Evolutionary conservation across 176 grass and related monocot species (phyloP).

Genomic region (Triticum urartu): DNA sequence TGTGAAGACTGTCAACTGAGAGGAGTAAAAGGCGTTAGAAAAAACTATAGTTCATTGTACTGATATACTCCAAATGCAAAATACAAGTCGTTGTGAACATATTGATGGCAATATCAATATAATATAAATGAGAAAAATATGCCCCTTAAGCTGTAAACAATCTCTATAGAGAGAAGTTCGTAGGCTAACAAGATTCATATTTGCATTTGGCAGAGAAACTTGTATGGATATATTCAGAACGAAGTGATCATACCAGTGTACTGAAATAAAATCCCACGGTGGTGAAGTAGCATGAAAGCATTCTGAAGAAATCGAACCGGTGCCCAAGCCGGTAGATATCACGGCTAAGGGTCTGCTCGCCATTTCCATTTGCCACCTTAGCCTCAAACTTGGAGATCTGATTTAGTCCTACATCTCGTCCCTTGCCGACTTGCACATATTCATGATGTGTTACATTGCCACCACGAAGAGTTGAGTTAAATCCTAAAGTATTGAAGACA

Average conservation of each 20-base stretch:
- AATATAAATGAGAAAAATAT: background rate
- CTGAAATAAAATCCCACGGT: constrained; percentile 92
- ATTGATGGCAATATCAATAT: constrained; percentile 1
- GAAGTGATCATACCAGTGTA: constrained; percentile 65
- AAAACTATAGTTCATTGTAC: constrained; percentile 15
- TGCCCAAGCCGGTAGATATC: constrained; percentile 93
- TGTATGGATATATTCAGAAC: background rate
- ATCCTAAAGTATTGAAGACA: constrained; percentile 48
- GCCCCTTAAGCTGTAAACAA: background rate
- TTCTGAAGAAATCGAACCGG: constrained; percentile 95
- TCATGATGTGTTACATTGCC: constrained; percentile 95
- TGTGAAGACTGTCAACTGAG: constrained; percentile 81
- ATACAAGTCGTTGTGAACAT: constrained; percentile 3
- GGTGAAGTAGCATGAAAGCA: constrained; percentile 96
- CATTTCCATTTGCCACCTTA: constrained; percentile 95
- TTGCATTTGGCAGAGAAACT: background rate
- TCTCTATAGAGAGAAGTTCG: background rate
- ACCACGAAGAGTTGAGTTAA: constrained; percentile 87
- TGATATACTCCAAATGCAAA: background rate
- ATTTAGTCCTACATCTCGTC: constrained; percentile 90
- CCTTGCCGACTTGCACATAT: constrained; percentile 96
- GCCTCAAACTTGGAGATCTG: constrained; percentile 93
- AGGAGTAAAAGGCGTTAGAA: constrained; percentile 23
- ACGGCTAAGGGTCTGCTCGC: constrained; percentile 86
- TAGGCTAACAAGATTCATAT: background rate